phyloP scores from a whole-genome alignment of 495 filamentous ascomycete species.

The Penicillium psychrofluorescens region DNA sequence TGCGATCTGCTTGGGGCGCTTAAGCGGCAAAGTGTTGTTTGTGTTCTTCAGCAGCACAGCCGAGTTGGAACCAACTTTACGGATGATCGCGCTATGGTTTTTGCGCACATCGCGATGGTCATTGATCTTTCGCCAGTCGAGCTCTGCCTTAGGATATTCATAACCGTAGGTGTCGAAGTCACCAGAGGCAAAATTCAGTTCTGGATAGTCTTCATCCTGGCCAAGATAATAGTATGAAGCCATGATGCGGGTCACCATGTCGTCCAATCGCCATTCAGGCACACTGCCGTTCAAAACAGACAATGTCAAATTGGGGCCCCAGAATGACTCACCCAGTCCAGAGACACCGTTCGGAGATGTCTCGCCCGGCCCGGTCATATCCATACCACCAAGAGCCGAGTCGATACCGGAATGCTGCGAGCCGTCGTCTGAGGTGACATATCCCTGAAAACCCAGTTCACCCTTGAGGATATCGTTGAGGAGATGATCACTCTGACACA shows the following conservation, averaged over 20 bases:
- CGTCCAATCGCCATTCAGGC: slow-evolving; percentile 34
- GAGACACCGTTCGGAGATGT: slow-evolving; percentile 7
- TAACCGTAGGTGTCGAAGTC: no score
- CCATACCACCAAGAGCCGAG: slow-evolving; percentile 49
- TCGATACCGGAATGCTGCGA: slow-evolving; percentile 50
- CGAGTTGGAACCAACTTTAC: slow-evolving; percentile 49
- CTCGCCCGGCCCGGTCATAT: slow-evolving; percentile 53
- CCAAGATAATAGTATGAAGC: slow-evolving; percentile 46
- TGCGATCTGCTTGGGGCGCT: slow-evolving; percentile 39
- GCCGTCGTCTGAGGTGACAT: slow-evolving; percentile 59
- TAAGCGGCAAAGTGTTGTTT: slow-evolving; percentile 46
- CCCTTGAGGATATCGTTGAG: slow-evolving; percentile 58
- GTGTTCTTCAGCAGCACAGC: slow-evolving; percentile 58
- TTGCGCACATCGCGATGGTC: slow-evolving; percentile 45
- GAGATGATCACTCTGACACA: slow-evolving; percentile 55
- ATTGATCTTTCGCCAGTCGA: slow-evolving; percentile 47
- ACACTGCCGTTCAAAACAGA: slow-evolving; percentile 45
- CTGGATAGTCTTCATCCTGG: slow-evolving; percentile 40
- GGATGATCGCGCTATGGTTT: slow-evolving; percentile 45
- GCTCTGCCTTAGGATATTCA: slow-evolving; percentile 40
- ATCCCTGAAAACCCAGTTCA: slow-evolving; percentile 62
- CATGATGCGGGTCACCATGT: slow-evolving; percentile 51
- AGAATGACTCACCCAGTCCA: slow-evolving; percentile 46
- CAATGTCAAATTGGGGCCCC: slow-evolving; percentile 34
- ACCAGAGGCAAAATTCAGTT: slow-evolving; percentile 65